Conservation (phyloP, 1,284 basidiomycete species). For the Polyporus tsugae region DNA sequence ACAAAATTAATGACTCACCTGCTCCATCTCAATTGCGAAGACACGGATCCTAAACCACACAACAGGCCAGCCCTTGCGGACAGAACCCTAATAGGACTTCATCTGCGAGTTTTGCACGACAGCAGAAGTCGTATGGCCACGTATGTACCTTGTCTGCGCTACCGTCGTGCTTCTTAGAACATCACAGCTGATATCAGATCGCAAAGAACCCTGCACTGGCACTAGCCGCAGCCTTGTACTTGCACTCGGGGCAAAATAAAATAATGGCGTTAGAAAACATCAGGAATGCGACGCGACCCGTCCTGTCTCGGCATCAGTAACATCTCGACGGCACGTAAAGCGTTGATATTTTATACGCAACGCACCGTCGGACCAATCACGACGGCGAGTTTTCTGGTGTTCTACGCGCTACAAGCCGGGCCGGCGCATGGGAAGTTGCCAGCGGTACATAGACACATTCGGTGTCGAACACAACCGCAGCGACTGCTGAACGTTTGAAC, state of each 20-base stretch:
- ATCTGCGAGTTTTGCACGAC: not conserved
- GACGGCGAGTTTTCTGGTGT: no score
- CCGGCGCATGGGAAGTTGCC: not conserved
- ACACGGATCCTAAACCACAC: not conserved
- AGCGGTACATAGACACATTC: not conserved
- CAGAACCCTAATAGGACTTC: not conserved
- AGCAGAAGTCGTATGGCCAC: not conserved
- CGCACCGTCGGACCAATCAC: no score
- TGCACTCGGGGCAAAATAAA: no score
- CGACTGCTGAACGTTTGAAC: not conserved
- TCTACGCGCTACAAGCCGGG: not conserved
- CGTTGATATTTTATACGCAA: no score
- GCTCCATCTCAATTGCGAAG: not conserved
- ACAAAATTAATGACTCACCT: not conserved
- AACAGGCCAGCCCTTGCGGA: not conserved
- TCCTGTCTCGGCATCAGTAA: no score
- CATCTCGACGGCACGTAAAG: no score
- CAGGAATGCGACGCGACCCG: no score
- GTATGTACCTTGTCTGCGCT: not conserved
- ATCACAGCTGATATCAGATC: not conserved
- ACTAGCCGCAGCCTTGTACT: not conserved
- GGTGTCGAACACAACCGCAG: not conserved
- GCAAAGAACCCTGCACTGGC: not conserved
- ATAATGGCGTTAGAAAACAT: no score
- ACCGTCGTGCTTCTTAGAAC: not conserved